A percentile compares a stretch with the other conserved stretches of the same genome.
These are phyloP conservation scores for Suhomyces sp. DNA, from an alignment of 805 yeast species.

Conservation along the genomic window DNA sequence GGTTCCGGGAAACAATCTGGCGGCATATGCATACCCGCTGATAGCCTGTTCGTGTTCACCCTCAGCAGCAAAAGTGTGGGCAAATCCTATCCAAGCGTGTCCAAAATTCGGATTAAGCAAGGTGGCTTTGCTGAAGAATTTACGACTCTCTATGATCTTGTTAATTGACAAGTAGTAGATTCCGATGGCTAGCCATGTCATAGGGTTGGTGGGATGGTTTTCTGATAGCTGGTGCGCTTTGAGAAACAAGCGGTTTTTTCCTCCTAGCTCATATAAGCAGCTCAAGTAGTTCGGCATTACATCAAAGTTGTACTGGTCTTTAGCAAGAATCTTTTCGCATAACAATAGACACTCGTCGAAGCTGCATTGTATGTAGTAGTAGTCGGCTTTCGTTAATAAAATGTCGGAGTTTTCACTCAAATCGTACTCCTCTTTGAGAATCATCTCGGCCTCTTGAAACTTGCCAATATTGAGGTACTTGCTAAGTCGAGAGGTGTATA, in stretches of 20 bases:
- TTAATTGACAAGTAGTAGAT: slow-evolving; percentile 77
- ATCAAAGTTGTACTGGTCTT: slow-evolving; percentile 69
- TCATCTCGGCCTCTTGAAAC: slow-evolving; percentile 62
- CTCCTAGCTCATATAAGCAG: slow-evolving; percentile 80
- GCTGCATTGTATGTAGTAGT: slow-evolving; percentile 69
- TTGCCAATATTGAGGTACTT: slow-evolving; percentile 61
- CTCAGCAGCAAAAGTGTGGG: slow-evolving; percentile 95
- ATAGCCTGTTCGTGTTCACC: slow-evolving; percentile 99
- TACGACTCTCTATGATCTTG: slow-evolving; percentile 77
- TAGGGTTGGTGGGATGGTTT: slow-evolving; percentile 71
- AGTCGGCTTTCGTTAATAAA: slow-evolving; percentile 63
- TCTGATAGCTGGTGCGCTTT: slow-evolving; percentile 85
- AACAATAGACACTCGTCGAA: slow-evolving; percentile 71
- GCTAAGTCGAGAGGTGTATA: slow-evolving; percentile 74
- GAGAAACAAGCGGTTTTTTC: slow-evolving; percentile 73
- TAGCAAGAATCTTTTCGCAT: slow-evolving; percentile 58
- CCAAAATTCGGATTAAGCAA: slow-evolving; percentile 85
- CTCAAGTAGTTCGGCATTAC: slow-evolving; percentile 77
- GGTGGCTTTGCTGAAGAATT: slow-evolving; percentile 85
- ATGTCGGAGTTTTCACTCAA: slow-evolving; percentile 70
- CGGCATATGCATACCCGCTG: slow-evolving; percentile 94
- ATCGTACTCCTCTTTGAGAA: slow-evolving; percentile 68
- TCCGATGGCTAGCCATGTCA: slow-evolving; percentile 92
- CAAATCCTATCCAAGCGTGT: slow-evolving; percentile 97
- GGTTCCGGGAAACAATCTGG: slow-evolving; percentile 84